phyloP scores from a whole-genome alignment of 805 yeast species.

The Cephaloascus fragrans region DNA sequence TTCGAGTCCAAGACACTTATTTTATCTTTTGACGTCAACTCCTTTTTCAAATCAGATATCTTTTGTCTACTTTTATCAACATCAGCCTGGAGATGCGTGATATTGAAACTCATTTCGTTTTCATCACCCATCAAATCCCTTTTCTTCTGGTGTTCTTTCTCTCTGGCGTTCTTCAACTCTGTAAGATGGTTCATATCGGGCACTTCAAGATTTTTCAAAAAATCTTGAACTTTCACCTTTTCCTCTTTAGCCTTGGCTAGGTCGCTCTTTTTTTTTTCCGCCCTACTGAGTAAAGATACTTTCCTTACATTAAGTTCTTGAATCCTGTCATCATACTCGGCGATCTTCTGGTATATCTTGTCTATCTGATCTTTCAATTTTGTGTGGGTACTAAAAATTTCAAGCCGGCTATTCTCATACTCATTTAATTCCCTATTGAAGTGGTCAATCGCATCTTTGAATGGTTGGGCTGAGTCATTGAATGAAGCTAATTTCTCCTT shows the following conservation, averaged over 20 bases:
- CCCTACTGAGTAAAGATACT: constrained; percentile 5
- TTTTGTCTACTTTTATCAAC: neutral
- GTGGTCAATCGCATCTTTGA: constrained; percentile 6
- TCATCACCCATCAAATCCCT: neutral
- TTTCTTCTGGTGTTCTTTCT: constrained; percentile 4
- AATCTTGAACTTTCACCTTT: constrained; percentile 7
- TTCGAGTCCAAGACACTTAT: constrained; percentile 31
- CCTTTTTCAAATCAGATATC: constrained; percentile 5
- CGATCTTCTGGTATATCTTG: constrained; percentile 3
- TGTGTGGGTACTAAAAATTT: neutral
- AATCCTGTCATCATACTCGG: constrained; percentile 12
- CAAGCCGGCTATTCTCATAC: neutral
- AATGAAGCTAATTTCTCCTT: constrained; percentile 19
- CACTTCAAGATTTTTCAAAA: constrained; percentile 7
- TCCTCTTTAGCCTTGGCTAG: constrained; percentile 11
- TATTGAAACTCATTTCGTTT: constrained; percentile 1
- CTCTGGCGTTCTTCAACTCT: constrained; percentile 7
- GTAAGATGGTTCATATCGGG: constrained; percentile 8
- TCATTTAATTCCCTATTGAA: constrained; percentile 1
- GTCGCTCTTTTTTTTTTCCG: constrained; percentile 4
- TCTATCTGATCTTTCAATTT: neutral
- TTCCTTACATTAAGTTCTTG: constrained; percentile 11
- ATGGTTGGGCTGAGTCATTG: constrained; percentile 14
- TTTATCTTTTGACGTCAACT: constrained; percentile 38
- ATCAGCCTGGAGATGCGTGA: neutral